Evolutionary conservation across 176 grass and related monocot species (phyloP), one percentile per base, ranked within the genome.

Genomic region (Phyllostachys edulis): DNA sequence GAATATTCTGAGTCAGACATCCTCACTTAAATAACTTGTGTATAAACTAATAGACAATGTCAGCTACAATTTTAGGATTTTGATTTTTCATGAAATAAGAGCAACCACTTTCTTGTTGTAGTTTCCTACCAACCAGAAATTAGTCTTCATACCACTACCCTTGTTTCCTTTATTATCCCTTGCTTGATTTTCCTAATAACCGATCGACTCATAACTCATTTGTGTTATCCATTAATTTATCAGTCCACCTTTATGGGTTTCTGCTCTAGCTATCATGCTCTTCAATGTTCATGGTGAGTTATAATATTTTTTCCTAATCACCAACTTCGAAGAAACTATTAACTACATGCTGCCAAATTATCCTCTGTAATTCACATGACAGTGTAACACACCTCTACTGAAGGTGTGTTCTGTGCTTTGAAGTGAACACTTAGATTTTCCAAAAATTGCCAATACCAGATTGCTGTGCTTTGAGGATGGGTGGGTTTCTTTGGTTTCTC

Each of bases 221-320:
- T 81, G 38, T 87, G 29, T 63, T 47, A 64, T 45, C 10, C 61
- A 18, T 78, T 79, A 15, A 59, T 65, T 89, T 42, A 41, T 8
- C 76, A 97, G 95, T 93, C 78, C 92, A 73, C 78, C 82, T 56
- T 80, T 98, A 85, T 98, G 95, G 95, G 95, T 79, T 51, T 91
- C 84, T 87, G 90, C 84, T 79, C 41, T 91, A 39, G 86, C 94
- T 49, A 67, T 93, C 71, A 82, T 98, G 81, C 95, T 98, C 76
- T 63, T 98, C 75, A 94, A 94, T 82, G 84, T 98, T 91, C 59
- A 87, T 62, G 90, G 95, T 98, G 68, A 86, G 95, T 87, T 86
- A 26, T 61, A 72, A 71, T 68, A 7, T 55, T 20, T 32, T 85
- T 85, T 71, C 24, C 38, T 46, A 29, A 55, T 14, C 12, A 20